Evolutionary conservation across 108 stramenopile species (phyloP), one percentile per base, ranked within the genome.

Genomic region (Parmales sp.): DNA sequence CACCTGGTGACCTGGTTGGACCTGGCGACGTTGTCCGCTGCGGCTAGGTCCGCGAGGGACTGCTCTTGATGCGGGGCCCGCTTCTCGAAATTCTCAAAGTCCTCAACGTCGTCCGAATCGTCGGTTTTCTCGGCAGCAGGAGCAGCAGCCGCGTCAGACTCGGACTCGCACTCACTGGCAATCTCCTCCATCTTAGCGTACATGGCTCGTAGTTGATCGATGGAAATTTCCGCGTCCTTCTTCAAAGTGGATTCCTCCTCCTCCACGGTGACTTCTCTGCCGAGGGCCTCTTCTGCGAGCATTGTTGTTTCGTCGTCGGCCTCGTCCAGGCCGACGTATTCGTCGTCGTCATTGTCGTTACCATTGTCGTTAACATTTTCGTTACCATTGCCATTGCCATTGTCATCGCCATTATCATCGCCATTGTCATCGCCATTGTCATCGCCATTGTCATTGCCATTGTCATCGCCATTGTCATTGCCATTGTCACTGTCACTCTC

Each of bases 241-340:
- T 90, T 68, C 49, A 90, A 68, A 45, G 77, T 48, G 9, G 76
- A 74, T 1, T 87, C 70, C 65, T 90, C 88, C 5, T 87, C 83
- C 38, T 80, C 82, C 51, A 82, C 80, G 0, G 83, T 54, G 80
- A 87, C 84, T 43, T 90, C 86, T 28, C 83, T 75, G 1, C 83
- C 83, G 0, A 87, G 72, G 50, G 67, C 72, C 76, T 86, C 84
- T 76, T 90, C 86, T 4, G 82, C 84, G 48, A 78, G 81, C 28
- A 87, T 79, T 0, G 88, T 90, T 26, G 84, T 85, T 71, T 86
- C 88, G 64, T 87, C 88, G 64, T 90, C 88, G 18, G 69, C 65
- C 18, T n/a, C 37, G 1, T 69, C 50, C 39, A 77, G 69, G 20
- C 67, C 43, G 34, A 78, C 70, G 23, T 82, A 78, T 39, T 74